Base-by-base conservation (phyloP, 2,329 filamentous ascomycete genomes). In the Colletotrichum musae region DNA sequence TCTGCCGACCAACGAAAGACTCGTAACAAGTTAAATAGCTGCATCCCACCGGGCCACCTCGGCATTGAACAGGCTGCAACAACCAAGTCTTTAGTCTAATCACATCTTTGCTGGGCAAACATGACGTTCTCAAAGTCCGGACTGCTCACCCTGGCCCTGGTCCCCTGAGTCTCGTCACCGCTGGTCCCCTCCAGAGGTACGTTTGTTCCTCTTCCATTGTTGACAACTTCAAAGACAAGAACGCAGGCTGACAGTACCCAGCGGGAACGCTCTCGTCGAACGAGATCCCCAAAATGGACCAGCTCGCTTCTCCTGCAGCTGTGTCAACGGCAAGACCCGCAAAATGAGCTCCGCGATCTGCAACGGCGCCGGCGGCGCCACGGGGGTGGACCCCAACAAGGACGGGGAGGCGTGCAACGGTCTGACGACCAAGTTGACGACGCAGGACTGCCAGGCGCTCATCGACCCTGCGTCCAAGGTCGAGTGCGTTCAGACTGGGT, bases 31-130 rank as follows among this genome's bases (percentile, higher is more conserved):
- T 58, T 2, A 2, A 58, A 50, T 36, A 48, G 43, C 1, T 21
- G 0, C 15, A 0, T 48, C 0, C 24, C 16, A 0, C 26, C 43
- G 26, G 0, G 15, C 15, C 0, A 1, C n/a, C 6, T 28, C 26
- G 36, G 12, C 16, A 13, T 57, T n/a, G 6, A 16, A 39, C 48
- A 21, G 10, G 16, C 6, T 18, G 28, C 21, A 7, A 48, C 32
- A 32, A 9, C 18, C 26, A 24, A 26, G 4, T 28, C 6, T n/a
- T 0, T 24, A 28, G n/a, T 32, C 26, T 43, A 16, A 43, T 43
- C 4, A 16, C 6, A 62, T 32, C 13, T 24, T 18, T 6, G 21
- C 24, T 18, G 50, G 2, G 26, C 15, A 59, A 32, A 32, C 16
- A 60, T 51, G 58, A 9, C 26, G 1, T 48, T 51, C n/a, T 18